These are phyloP conservation scores for Luffa aegyptiaca DNA, from an alignment of 306 rosid genomes.

Conservation along the genomic window DNA sequence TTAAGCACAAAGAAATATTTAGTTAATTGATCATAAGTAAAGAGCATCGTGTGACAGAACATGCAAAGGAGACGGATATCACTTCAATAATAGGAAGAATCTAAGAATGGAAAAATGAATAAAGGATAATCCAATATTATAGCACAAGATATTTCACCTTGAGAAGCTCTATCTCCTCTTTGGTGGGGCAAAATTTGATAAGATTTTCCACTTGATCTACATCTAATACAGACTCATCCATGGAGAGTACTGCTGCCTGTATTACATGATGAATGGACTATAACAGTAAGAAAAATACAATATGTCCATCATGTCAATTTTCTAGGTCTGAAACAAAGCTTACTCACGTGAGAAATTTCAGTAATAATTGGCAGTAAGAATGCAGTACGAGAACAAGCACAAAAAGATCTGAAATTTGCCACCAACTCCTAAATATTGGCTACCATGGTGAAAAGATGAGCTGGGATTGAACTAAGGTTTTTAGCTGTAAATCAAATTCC, in stretches of 20 bases:
- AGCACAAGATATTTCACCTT: constrained; percentile 44
- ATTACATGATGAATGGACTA: constrained; percentile 17
- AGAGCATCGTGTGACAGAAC: background rate
- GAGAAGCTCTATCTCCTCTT: constrained; percentile 96
- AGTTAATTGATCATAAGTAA: constrained; percentile 2
- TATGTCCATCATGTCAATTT: background rate
- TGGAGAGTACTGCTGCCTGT: constrained; percentile 86
- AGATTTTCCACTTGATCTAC: constrained; percentile 97
- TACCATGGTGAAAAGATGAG: background rate
- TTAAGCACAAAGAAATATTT: constrained; percentile 20
- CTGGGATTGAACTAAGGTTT: background rate
- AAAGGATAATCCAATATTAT: background rate
- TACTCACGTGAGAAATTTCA: constrained; percentile 2
- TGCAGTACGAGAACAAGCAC: background rate
- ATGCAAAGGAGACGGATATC: constrained; percentile 1
- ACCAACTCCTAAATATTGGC: constrained; percentile 2
- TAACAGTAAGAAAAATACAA: constrained; percentile 9
- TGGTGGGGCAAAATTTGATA: constrained; percentile 88
- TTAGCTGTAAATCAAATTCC: background rate
- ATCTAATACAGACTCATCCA: constrained; percentile 89
- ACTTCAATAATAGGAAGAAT: constrained; percentile 1
- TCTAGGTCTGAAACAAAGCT: background rate
- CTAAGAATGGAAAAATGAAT: background rate
- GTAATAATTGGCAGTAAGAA: background rate
- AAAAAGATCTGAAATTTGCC: background rate